phyloP scores from a whole-genome alignment of 2,329 filamentous ascomycete genomes.

The Chalaropsis thielavioides region DNA sequence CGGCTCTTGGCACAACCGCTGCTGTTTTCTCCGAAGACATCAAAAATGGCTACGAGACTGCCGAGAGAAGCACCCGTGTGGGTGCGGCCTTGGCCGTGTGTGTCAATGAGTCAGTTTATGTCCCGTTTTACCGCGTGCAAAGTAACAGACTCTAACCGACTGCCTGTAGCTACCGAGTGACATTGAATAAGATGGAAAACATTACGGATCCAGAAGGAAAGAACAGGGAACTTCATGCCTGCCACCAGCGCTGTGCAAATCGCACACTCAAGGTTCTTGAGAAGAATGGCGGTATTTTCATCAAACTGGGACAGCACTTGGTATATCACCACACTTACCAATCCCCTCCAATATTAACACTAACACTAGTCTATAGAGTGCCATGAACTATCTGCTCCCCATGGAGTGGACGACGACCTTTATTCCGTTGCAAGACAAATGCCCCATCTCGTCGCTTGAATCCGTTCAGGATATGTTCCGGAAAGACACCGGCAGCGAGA shows the following conservation, averaged over 20 bases:
- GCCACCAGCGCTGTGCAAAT: conserved; percentile 83
- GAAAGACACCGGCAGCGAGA: conserved; percentile 61
- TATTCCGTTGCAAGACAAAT: conserved; percentile 88
- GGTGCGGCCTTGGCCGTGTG: conserved; percentile 59
- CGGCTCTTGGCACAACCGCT: conserved; percentile 33
- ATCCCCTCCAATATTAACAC: neutral
- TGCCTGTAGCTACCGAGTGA: conserved; percentile 61
- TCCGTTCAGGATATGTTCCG: conserved; percentile 79
- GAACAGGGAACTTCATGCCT: conserved; percentile 57
- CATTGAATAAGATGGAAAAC: conserved; percentile 55
- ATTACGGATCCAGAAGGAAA: conserved; percentile 49
- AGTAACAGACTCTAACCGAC: conserved; percentile 5
- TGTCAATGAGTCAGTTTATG: conserved; percentile 61
- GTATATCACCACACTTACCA: conserved; percentile 27
- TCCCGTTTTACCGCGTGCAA: neutral
- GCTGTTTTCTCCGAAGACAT: conserved; percentile 53
- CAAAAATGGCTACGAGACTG: conserved; percentile 59
- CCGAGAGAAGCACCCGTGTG: conserved; percentile 66
- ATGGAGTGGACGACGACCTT: conserved; percentile 91
- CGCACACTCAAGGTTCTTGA: conserved; percentile 77
- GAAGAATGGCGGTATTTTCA: conserved; percentile 95
- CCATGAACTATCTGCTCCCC: conserved; percentile 87
- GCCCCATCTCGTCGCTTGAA: conserved; percentile 77
- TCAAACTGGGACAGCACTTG: conserved; percentile 91
- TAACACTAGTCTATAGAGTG: conserved; percentile 40